Conservation (phyloP, 1,284 basidiomycete genomes). For the Melampsora americana region DNA sequence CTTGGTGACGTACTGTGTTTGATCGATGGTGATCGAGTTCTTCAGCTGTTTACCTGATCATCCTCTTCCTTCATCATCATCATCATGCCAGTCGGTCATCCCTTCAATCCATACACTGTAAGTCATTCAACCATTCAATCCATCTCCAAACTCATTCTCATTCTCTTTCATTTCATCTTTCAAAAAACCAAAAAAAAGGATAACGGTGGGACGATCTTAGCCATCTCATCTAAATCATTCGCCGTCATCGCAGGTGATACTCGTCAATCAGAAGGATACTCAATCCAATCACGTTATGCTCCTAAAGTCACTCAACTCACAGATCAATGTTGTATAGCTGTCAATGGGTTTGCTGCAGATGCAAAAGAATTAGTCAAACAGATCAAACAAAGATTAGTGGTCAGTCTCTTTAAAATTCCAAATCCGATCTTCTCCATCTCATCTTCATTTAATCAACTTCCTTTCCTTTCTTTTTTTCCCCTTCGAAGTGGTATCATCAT, state of each 20-base stretch:
- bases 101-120: conserved; percentile 53
- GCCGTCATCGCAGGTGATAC: conserved; percentile 91
- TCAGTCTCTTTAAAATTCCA: conserved; percentile 55
- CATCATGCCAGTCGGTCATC: conserved; percentile 48
- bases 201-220: conserved; percentile 90
- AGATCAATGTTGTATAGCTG: conserved; percentile 84
- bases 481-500: conserved; percentile 96
- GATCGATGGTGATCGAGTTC: no score
- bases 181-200: no score
- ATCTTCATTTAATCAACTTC: neutral
- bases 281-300: conserved; percentile 92
- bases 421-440: neutral
- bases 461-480: conserved; percentile 10
- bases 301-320: conserved; percentile 83
- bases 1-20: no score
- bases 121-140: neutral
- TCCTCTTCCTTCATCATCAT: neutral
- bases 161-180: no score
- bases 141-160: no score
- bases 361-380: conserved; percentile 93
- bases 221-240: conserved; percentile 87
- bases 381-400: conserved; percentile 86
- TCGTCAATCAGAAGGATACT: conserved; percentile 87
- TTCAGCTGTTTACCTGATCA: no score
- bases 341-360: conserved; percentile 91